Evolutionary conservation across 345 rosid species (phyloP).

Genomic region (Salix exigua): DNA sequence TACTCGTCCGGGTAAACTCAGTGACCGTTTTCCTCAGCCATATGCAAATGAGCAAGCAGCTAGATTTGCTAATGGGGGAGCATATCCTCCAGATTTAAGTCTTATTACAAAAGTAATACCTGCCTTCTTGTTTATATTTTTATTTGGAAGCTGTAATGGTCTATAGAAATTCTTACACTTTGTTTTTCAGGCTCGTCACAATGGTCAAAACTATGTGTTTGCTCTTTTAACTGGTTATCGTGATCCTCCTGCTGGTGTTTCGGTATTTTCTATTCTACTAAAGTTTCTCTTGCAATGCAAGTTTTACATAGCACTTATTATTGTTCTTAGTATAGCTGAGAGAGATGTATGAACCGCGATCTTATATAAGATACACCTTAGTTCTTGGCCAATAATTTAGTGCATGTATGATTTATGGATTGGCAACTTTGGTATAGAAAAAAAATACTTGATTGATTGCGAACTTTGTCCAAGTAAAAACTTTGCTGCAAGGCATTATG

Average conservation of each 20-base stretch:
- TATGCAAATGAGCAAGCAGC: slow-evolving; percentile 92
- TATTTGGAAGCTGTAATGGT: background rate
- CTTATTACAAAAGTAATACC: slow-evolving; percentile 86
- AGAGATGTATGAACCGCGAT: background rate
- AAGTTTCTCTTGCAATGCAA: background rate
- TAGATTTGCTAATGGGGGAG: slow-evolving; percentile 99
- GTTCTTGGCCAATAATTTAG: background rate
- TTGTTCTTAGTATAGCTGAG: background rate
- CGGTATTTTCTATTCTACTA: slow-evolving; percentile 41
- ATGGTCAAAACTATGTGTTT: slow-evolving; percentile 96
- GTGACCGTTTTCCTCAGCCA: slow-evolving; percentile 93
- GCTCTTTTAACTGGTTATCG: slow-evolving; percentile 94
- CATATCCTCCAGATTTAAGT: slow-evolving; percentile 99
- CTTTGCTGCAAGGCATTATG: background rate
- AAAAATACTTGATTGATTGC: background rate
- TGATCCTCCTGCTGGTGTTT: slow-evolving; percentile 98
- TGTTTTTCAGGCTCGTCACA: slow-evolving; percentile 85
- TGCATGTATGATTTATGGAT: background rate
- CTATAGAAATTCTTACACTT: slow-evolving; percentile 8
- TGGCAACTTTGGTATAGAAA: background rate
- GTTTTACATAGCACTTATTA: background rate
- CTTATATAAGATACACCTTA: background rate
- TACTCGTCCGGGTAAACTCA: slow-evolving; percentile 95
- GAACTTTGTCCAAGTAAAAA: background rate
- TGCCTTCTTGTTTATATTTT: background rate